Evolutionary conservation across 1,284 basidiomycete genomes (phyloP), one percentile per base, ranked within the genome.

Genomic region (Irpex lacteus): DNA sequence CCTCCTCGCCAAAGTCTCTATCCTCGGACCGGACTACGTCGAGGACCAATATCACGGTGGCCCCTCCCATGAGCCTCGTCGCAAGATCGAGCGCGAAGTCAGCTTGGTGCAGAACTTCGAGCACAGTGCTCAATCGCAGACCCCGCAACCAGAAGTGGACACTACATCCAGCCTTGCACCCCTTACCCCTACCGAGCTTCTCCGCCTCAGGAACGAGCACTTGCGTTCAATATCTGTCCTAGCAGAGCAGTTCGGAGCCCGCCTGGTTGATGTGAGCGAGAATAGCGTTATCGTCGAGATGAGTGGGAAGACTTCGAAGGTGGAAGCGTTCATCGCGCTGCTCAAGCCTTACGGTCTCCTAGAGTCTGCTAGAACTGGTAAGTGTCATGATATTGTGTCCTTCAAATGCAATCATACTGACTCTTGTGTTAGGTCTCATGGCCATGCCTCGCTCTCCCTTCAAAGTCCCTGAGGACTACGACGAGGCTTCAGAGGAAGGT

Each of bases 21-120:
- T 97, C 73, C 89, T 99, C 36, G 98, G 98, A 1, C 95, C 97
- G 13, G 98, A 99, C 76, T 98, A 98, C 77, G 90, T 98, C 72
- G 94, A 96, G 71, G 91, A 92, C 68, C 95, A 94, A 74, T 88
- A 95, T 63, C 78, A 80, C 34, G 91, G 92, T 56, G 92, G 91
- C 1, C 91, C 92, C n/a, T 90, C 91, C 1, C 91, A 92, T 71
- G 89, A 91, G 61, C 86, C 88, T 18, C 86, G 83, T 54, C 81
- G 78, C 21, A 89, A 92, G 74, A 74, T 88, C 54, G 86, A 88
- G 68, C 86, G 86, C 62, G 92, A 94, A 76, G 81, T 84, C 37
- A 75, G 79, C 15, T 81, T 95, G 37, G 93, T 89, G 2, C 84
- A 90, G 56, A 85, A 91, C 65, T 93, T 95, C 73, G 92, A 94